Percentiles rank a stretch among this genome's conserved stretches.
Evolutionary conservation across 192 early-diverging fungal genomes (phyloP).

Genomic region (Coemansia nantahalensis): DNA sequence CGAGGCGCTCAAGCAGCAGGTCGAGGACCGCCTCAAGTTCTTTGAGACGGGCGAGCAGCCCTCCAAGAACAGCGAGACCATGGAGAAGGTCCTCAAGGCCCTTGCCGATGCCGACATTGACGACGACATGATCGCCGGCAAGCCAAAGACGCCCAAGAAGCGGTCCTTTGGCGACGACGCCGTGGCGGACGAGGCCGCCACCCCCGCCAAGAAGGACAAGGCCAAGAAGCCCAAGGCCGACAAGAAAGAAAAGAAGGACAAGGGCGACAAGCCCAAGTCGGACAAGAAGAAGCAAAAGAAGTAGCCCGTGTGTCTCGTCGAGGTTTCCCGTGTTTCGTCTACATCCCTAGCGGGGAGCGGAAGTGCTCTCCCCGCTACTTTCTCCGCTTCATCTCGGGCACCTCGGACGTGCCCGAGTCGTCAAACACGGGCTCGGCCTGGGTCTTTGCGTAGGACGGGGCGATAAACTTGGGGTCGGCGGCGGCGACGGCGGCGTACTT

Average conservation of each 20-base stretch:
- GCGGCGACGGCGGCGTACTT: conserved; percentile 79
- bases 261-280: conserved; percentile 48
- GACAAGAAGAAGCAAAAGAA: conserved; percentile 53
- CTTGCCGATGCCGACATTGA: conserved; percentile 64
- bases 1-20: conserved; percentile 88
- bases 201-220: conserved; percentile 54
- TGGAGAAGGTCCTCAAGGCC: conserved; percentile 77
- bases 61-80: conserved; percentile 89
- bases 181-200: conserved; percentile 39
- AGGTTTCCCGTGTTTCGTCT: background rate
- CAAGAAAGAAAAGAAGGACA: conserved; percentile 57
- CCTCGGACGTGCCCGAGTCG: conserved; percentile 19
- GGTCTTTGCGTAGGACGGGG: conserved; percentile 72
- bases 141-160: conserved; percentile 45
- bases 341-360: too few relatives aligned
- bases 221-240: conserved; percentile 58
- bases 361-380: conserved; percentile 29
- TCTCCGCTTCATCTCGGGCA: conserved; percentile 40
- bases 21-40: conserved; percentile 94
- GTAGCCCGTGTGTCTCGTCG: background rate
- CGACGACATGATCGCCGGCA: conserved; percentile 42
- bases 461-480: conserved; percentile 83
- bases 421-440: conserved; percentile 73
- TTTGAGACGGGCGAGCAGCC: conserved; percentile 87
- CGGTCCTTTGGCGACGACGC: conserved; percentile 44